Evolutionary conservation across 768 basidiomycete genomes (phyloP).

Genomic region (Tylopilus vinaceipallidus): DNA sequence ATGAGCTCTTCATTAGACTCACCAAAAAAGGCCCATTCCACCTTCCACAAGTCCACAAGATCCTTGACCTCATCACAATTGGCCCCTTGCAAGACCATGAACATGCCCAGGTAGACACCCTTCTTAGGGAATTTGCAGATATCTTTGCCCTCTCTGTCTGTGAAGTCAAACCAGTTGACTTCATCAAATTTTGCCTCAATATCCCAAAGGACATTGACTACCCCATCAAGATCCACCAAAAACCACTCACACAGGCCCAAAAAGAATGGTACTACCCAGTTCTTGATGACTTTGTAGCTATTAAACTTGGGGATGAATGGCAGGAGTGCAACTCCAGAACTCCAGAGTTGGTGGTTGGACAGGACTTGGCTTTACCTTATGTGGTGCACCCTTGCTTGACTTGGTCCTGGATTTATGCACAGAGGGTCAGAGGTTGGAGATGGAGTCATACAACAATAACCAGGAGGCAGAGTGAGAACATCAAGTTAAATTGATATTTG

Average conservation of each 20-base stretch:
- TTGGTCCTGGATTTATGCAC: too few relatives aligned
- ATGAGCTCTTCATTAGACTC: not conserved
- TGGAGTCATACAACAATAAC: too few relatives aligned
- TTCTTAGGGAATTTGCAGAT: not conserved
- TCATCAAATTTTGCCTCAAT: not conserved
- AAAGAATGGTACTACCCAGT: not conserved
- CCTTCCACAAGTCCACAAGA: not conserved
- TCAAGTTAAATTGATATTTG: too few relatives aligned
- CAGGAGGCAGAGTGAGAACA: too few relatives aligned
- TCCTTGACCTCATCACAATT: fast-evolving
- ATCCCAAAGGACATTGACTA: not conserved
- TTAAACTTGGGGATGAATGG: too few relatives aligned
- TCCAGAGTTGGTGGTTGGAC: too few relatives aligned
- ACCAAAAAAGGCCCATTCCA: not conserved
- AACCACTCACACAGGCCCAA: not conserved
- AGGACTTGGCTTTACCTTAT: too few relatives aligned
- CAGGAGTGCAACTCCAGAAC: too few relatives aligned
- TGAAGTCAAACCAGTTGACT: not conserved
- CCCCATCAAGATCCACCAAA: not conserved
- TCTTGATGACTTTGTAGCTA: not conserved
- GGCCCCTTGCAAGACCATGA: not conserved
- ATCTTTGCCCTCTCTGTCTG: not conserved
- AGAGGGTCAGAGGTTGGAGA: too few relatives aligned
- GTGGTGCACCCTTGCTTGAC: too few relatives aligned
- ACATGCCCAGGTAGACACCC: not conserved